Evolutionary conservation across 2,329 filamentous ascomycete genomes (phyloP).

Genomic region (Chlorencoelia australis): DNA sequence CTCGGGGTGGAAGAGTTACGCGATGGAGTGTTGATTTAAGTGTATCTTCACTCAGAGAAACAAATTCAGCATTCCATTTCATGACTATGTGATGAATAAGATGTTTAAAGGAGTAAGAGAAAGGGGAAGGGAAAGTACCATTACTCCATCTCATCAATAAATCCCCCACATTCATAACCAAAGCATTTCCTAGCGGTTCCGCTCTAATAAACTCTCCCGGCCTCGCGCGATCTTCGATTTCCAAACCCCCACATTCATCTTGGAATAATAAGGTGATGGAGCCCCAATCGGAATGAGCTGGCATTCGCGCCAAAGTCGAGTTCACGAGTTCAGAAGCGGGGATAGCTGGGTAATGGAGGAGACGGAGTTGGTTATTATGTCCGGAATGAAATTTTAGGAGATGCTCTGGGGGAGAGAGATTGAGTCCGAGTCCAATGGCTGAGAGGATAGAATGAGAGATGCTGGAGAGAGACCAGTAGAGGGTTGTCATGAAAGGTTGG

Average conservation of each 20-base stretch:
- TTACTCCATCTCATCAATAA: conserved; percentile 41
- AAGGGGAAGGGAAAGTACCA: conserved; percentile 24
- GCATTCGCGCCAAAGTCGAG: conserved; percentile 35
- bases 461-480: conserved; percentile 39
- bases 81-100: not conserved
- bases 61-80: not conserved
- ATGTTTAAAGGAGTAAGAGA: not conserved
- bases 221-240: conserved; percentile 35
- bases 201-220: conserved; percentile 33
- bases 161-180: conserved; percentile 41
- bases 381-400: conserved; percentile 41
- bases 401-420: conserved; percentile 35
- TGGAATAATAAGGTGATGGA: conserved; percentile 43
- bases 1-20: conserved; percentile 35
- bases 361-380: conserved; percentile 47
- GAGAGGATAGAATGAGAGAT: conserved; percentile 35
- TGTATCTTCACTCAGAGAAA: conserved; percentile 27
- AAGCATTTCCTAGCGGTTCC: conserved; percentile 30
- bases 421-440: conserved; percentile 37
- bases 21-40: conserved; percentile 44
- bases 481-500: conserved; percentile 36
- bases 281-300: conserved; percentile 43
- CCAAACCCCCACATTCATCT: conserved; percentile 39
- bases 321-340: conserved; percentile 34
- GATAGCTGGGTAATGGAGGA: conserved; percentile 48